phyloP scores from a whole-genome alignment of 352 stramenopile species.

The Pythium angustatum region DNA sequence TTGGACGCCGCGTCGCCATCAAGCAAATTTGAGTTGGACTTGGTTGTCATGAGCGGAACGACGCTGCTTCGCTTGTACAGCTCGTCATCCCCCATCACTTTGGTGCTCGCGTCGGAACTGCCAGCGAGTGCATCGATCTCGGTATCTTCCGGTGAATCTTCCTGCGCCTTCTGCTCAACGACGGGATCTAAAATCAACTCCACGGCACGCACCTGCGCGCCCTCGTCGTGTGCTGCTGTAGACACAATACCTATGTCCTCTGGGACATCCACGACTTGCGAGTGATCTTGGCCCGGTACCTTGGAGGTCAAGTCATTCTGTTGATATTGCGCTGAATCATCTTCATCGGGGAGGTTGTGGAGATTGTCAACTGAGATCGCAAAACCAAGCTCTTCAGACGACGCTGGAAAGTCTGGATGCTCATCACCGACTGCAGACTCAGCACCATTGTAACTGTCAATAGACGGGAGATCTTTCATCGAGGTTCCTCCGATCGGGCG shows the following conservation, averaged over 20 bases:
- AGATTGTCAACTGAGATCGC: too few species aligned
- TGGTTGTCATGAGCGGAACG: background rate
- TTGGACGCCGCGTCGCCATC: background rate
- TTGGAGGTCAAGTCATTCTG: background rate
- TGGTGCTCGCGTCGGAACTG: background rate
- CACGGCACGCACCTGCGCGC: too few species aligned
- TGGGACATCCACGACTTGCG: background rate
- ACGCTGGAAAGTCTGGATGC: too few species aligned
- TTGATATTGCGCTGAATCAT: background rate
- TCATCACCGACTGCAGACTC: background rate
- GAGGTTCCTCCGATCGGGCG: background rate
- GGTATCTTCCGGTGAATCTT: background rate
- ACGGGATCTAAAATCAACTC: too few species aligned
- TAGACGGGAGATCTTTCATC: background rate
- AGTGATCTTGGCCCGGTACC: too few species aligned
- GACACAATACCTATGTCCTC: too few species aligned
- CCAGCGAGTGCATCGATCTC: background rate
- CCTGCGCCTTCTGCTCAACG: background rate
- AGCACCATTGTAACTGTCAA: background rate
- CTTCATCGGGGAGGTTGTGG: background rate
- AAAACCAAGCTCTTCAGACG: too few species aligned
- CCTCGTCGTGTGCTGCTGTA: too few species aligned
- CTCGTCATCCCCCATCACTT: background rate
- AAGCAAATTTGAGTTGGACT: constrained; percentile 8
- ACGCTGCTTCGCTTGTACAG: background rate